Conservation (phyloP, 768 basidiomycete genomes). For the Tephrocybe sp. region DNA sequence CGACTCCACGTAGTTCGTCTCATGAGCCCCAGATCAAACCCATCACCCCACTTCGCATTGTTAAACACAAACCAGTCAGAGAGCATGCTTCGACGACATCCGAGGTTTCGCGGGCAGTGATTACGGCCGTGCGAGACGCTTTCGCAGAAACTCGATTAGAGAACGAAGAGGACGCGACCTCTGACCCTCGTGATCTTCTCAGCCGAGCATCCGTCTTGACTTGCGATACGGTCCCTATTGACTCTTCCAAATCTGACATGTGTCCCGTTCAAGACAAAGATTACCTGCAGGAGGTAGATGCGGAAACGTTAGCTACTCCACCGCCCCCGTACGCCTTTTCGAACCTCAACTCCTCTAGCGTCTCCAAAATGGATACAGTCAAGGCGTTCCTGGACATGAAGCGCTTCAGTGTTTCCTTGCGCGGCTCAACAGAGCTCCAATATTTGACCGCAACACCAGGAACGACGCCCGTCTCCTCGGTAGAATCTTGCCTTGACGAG, state of each 20-base stretch:
- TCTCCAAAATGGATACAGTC: background rate
- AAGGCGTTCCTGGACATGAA: conserved; percentile 1
- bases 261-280: conserved; percentile 2
- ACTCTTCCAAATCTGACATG: conserved; percentile 2
- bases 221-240: conserved; percentile 6
- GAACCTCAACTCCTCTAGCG: background rate
- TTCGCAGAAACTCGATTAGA: conserved; percentile 9
- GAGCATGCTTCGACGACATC: conserved; percentile 6
- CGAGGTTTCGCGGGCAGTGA: conserved; percentile 13
- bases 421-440: conserved; percentile 9
- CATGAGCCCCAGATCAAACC: background rate
- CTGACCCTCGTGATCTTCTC: conserved; percentile 17
- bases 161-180: conserved; percentile 4
- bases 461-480: conserved; percentile 4
- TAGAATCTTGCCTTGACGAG: conserved; percentile 18
- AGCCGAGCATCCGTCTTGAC: conserved; percentile 20
- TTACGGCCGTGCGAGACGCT: conserved; percentile 17
- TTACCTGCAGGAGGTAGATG: conserved; percentile 7
- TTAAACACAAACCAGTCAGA: conserved; percentile 12
- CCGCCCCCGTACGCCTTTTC: conserved; percentile 16
- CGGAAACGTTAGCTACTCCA: conserved; percentile 9
- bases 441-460: conserved; percentile 4
- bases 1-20: conserved; percentile 2
- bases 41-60: conserved; percentile 18
- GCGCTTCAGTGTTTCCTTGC: background rate